Base-by-base conservation (phyloP, 768 basidiomycete genomes). In the Amanita pallidorosea region DNA sequence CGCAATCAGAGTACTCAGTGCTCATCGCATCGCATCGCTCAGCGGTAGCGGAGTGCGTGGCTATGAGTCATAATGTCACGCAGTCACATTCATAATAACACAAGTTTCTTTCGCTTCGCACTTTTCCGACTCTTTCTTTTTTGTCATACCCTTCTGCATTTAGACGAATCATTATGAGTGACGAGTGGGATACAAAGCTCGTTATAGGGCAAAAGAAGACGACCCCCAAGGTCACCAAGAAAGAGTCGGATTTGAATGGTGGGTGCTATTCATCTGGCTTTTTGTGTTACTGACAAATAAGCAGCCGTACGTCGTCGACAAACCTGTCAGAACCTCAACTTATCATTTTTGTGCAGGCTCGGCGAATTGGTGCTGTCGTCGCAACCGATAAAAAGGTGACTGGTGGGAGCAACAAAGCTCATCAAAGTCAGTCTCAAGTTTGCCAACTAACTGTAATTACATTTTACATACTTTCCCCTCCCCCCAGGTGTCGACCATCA, bases 401-500 rank as follows among this genome's bases (percentile, higher is more conserved):
- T 12, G 72, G 64, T 23, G 85, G 84, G 34, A 63, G 64, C 40
- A 93, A 93, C 75, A 93, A 89, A 67, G 81, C 81, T 27, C 82
- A 83, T 62, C 72, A 70, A 60, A 83, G 89, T 89, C 37, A 38
- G 71, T 64, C 25, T 25, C 25, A 25, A 25, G 25, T 25, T 27
- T 20, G 20, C 13, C 35, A 27, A 40, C 35, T 38, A 20, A 45
- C 40, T 22, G 6, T 18, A 7, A 43, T 38, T 22, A 11, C 13
- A 29, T 11, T 13, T 41, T 22, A 25, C 22, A 15, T 37, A 25
- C 33, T 48, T 45, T 51, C 50, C 41, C 7, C 23, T 45, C 49
- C 50, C 41, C 9, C 12, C 44, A 93, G 90, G 88, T 33, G 88
- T 89, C 56, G 93, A 97, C 68, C 91, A 95, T 70, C 89, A 92